These are phyloP conservation scores for Salix suchowensis DNA, from an alignment of 345 rosid species.

Conservation along the genomic window DNA sequence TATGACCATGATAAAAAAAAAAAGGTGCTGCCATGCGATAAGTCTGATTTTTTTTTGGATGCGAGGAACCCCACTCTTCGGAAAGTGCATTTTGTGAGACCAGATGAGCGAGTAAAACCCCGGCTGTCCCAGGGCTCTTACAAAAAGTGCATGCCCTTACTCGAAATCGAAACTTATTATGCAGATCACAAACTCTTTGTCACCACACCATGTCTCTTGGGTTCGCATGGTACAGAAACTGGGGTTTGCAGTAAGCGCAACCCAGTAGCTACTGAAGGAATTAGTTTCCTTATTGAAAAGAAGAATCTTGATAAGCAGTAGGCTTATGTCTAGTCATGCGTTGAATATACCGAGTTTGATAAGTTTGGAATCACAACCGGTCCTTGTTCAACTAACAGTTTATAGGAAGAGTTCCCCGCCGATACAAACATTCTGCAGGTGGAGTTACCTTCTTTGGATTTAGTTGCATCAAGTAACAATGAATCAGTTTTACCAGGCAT, in stretches of 20 bases:
- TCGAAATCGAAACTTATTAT: no score
- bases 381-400: constrained; percentile 36
- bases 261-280: constrained; percentile 79
- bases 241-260: constrained; percentile 80
- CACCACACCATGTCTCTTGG: no score
- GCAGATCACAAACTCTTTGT: no score
- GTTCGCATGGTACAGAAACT: constrained; percentile 46
- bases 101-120: no score
- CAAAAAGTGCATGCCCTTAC: no score
- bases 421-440: neutral
- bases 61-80: no score
- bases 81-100: no score
- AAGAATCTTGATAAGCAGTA: constrained; percentile 70
- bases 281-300: constrained; percentile 80
- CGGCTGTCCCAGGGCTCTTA: accelerated
- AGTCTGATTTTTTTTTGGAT: neutral
- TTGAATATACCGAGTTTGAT: constrained; percentile 30
- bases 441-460: neutral
- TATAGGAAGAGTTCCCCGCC: neutral
- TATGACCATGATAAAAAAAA: no score
- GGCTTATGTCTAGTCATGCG: constrained; percentile 91
- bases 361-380: constrained; percentile 55
- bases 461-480: neutral
- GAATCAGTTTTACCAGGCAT: no score
- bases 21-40: no score